A percentile compares a stretch with the other conserved stretches of the same genome.
Evolutionary conservation across 2,329 filamentous ascomycete genomes (phyloP).

Genomic region (Rhinocladiella similis): DNA sequence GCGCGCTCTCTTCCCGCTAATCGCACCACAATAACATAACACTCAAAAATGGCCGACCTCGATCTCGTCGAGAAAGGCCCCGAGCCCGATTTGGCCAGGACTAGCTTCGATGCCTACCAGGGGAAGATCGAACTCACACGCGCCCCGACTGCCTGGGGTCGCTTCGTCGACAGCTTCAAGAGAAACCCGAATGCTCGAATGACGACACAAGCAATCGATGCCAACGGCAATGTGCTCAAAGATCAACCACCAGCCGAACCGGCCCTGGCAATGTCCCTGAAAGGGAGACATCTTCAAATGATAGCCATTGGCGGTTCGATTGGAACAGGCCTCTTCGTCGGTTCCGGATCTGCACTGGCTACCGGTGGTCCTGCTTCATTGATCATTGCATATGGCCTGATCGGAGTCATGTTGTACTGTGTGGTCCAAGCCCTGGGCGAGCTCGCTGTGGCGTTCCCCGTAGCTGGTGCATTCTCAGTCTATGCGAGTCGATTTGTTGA

Average conservation of each 20-base stretch:
- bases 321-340: conserved; percentile 77
- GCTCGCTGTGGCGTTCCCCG: conserved; percentile 85
- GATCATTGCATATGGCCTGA: conserved; percentile 71
- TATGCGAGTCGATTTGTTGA: conserved; percentile 94
- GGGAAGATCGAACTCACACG: conserved; percentile 21
- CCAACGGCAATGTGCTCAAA: conserved; percentile 59
- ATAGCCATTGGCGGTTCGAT: conserved; percentile 86
- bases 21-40: background rate
- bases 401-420: conserved; percentile 85
- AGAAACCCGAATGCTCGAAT: conserved; percentile 45
- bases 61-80: conserved; percentile 12
- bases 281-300: conserved; percentile 90
- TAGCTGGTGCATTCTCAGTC: conserved; percentile 86
- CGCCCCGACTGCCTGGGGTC: conserved; percentile 24
- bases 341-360: conserved; percentile 70
- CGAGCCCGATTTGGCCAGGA: conserved; percentile 1
- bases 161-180: conserved; percentile 45
- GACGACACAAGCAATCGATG: conserved; percentile 41
- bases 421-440: conserved; percentile 90
- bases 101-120: background rate
- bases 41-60: background rate
- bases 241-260: conserved; percentile 66
- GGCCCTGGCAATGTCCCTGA: conserved; percentile 74
- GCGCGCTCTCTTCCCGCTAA: background rate
- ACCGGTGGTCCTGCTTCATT: conserved; percentile 75